phyloP scores from a whole-genome alignment of 306 rosid genomes.

The Pterocarpus santalinus region DNA sequence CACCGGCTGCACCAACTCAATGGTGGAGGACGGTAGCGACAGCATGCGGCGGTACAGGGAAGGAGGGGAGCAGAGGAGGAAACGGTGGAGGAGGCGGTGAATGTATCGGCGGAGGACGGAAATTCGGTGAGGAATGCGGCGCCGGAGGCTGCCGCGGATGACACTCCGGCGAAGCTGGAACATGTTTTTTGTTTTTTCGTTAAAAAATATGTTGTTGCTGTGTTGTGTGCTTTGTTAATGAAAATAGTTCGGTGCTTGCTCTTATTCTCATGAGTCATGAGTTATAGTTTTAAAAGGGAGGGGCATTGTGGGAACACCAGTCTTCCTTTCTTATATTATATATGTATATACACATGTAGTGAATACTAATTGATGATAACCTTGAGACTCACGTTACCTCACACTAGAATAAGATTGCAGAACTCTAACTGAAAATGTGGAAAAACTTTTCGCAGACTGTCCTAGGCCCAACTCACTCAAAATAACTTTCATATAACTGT shows the following conservation, averaged over 20 bases:
- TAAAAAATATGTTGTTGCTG: not conserved
- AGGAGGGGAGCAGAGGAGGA: conserved; percentile 53
- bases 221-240: not conserved
- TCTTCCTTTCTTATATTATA: too few relatives aligned
- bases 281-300: not conserved
- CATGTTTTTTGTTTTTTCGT: conserved; percentile 25
- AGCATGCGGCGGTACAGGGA: conserved; percentile 39
- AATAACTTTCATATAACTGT: too few relatives aligned
- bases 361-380: too few relatives aligned
- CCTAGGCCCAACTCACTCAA: too few relatives aligned
- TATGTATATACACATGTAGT: too few relatives aligned
- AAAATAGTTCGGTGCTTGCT: too few relatives aligned
- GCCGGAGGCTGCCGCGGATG: conserved; percentile 32
- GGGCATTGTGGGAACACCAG: not conserved
- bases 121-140: conserved; percentile 53
- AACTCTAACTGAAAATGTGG: too few relatives aligned
- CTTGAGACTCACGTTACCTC: too few relatives aligned
- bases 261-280: not conserved
- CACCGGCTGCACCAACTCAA: not conserved
- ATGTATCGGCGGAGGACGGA: conserved; percentile 64
- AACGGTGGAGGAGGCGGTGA: conserved; percentile 52
- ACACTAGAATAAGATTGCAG: too few relatives aligned
- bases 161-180: conserved; percentile 32
- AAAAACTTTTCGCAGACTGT: too few relatives aligned
- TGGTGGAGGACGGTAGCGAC: not conserved